Evolutionary conservation across 331 rosid species (phyloP).

Genomic region (Phaseolus coccineus): DNA sequence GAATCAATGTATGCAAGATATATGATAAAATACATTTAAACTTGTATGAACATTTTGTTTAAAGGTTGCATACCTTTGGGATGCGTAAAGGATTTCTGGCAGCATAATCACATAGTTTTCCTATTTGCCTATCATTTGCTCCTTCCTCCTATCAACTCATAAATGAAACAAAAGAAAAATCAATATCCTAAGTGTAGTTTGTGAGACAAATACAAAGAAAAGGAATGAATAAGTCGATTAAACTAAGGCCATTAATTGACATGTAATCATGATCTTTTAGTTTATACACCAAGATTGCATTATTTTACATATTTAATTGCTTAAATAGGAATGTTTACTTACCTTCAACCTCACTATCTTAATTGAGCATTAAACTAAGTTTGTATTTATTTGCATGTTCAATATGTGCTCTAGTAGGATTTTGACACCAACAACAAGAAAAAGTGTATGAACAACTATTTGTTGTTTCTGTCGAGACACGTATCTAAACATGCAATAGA

Average conservation of each 20-base stretch:
- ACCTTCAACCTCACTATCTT: slow-evolving; percentile 37
- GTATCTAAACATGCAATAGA: neutral
- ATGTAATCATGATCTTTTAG: slow-evolving; percentile 27
- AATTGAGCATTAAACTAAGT: slow-evolving; percentile 35
- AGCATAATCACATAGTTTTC: slow-evolving; percentile 91
- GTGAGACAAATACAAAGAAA: neutral
- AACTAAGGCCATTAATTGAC: neutral
- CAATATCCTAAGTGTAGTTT: slow-evolving; percentile 8
- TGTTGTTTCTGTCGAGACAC: neutral
- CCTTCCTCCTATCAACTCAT: slow-evolving; percentile 79
- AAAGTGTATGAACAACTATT: neutral
- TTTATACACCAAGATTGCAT: slow-evolving; percentile 1
- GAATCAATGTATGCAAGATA: slow-evolving; percentile 4
- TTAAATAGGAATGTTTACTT: slow-evolving; percentile 4
- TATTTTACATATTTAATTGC: slow-evolving; percentile 24
- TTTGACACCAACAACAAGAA: neutral
- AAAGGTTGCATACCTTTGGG: slow-evolving; percentile 73
- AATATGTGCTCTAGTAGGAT: neutral
- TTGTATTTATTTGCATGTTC: neutral
- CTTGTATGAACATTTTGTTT: slow-evolving; percentile 16
- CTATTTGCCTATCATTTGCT: slow-evolving; percentile 88
- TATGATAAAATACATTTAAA: slow-evolving; percentile 7
- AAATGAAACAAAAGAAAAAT: slow-evolving; percentile 25
- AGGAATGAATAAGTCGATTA: slow-evolving; percentile 22
- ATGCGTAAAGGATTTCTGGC: slow-evolving; percentile 93